Conservation (phyloP, 2,329 filamentous ascomycete species). For the Colletotrichum acutatum region DNA sequence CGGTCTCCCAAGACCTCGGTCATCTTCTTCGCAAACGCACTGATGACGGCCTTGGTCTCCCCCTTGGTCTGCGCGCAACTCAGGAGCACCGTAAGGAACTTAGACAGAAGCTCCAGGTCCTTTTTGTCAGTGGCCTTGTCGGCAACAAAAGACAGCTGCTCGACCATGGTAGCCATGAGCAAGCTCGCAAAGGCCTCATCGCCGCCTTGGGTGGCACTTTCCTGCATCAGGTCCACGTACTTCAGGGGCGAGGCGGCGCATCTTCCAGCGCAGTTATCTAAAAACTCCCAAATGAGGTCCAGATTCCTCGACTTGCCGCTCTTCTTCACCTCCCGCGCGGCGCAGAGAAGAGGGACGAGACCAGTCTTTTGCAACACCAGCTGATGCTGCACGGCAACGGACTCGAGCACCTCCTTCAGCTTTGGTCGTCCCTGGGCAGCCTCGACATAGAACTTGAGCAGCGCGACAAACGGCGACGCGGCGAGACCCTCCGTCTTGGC, state of each 20-base stretch:
- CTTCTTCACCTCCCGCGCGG: constrained; percentile 46
- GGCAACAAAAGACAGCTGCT: constrained; percentile 79
- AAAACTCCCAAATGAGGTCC: constrained; percentile 70
- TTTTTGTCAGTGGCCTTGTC: constrained; percentile 60
- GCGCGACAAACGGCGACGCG: constrained; percentile 77
- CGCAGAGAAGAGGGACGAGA: constrained; percentile 58
- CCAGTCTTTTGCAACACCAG: constrained; percentile 66
- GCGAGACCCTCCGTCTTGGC: constrained; percentile 73
- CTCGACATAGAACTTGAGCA: constrained; percentile 62
- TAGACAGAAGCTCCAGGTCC: constrained; percentile 59
- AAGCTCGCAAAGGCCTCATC: constrained; percentile 63
- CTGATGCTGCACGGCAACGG: constrained; percentile 73
- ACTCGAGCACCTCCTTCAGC: constrained; percentile 60
- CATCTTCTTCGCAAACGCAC: constrained; percentile 45
- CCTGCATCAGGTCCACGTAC: constrained; percentile 78
- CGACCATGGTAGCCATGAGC: constrained; percentile 74
- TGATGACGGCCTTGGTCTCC: constrained; percentile 49
- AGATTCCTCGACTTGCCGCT: constrained; percentile 42
- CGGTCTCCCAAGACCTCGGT: constrained; percentile 17
- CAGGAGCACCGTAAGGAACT: constrained; percentile 69
- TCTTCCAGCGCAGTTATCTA: constrained; percentile 85
- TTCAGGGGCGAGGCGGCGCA: constrained; percentile 83
- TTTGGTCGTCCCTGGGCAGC: constrained; percentile 26
- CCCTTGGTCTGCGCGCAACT: constrained; percentile 62
- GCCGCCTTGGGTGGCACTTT: constrained; percentile 53